Base-by-base conservation (phyloP, 2,329 filamentous ascomycete genomes). In the Monilinia vaccinii-corymbosi region DNA sequence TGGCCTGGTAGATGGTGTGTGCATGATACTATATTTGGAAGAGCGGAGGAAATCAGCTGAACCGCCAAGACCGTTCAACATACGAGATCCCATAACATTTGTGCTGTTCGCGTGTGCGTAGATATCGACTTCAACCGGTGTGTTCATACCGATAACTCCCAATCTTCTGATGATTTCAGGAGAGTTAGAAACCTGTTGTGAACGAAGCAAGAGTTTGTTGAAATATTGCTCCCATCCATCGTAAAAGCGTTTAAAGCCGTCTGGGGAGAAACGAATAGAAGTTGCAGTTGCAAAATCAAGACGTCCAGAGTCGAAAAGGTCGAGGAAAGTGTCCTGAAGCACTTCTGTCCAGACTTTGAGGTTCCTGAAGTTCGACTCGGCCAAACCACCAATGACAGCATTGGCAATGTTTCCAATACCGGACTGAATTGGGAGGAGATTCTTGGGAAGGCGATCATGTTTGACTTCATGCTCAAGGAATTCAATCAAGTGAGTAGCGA, bases 341-440 rank as follows among this genome's bases (percentile, higher is more conserved):
- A 66, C 66, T 75, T 96, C 91, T 28, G 91, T 96, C 91, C 91
- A 96, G 44, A 96, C 91, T 72, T 88, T 91, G 61, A 96, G 81
- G 77, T 95, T 89, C 71, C 84, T 82, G 80, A 96, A 96, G 73
- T 92, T 87, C 66, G 88, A 89, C 62, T 87, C 83, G 65, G 85
- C 83, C 60, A 96, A 83, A 16, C 91, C 91, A 62, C 91, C 90
- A 62, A 96, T 85, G 64, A 96, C 91, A 42, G 91, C 91, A 74
- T 96, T 96, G 74, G 91, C 91, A 67, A 96, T 95, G 77, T 96
- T 96, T 65, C 91, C 91, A 67, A 96, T 96, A 48, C 91, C 91
- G 13, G 88, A 92, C 74, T 96, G 90, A 21, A 95, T 81, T 2
- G 90, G 90, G 1, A 94, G 79, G 1, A 96, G 82, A 70, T 85